phyloP scores from a whole-genome alignment of 2,329 filamentous ascomycete species.

The Fusarium staphyleae region DNA sequence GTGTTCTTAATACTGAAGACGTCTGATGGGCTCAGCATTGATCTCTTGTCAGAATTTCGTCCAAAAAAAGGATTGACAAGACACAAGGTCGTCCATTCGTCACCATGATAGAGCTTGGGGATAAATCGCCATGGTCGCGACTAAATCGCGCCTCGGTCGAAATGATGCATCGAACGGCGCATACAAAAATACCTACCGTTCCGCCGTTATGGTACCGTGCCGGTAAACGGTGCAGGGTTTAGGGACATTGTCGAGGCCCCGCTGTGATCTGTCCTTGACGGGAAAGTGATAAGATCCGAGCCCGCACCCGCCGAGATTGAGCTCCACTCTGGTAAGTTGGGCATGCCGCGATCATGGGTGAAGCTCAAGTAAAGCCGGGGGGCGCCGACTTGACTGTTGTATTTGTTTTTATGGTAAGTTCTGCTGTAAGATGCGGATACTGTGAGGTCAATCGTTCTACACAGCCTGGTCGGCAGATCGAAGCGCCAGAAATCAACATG shows the following conservation, averaged over 20 bases:
- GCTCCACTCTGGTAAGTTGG: conserved; percentile 6
- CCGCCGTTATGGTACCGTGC: conserved; percentile 8
- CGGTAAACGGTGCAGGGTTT: neutral
- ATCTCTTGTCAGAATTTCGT: no score
- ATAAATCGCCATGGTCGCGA: no score
- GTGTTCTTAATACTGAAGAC: no score
- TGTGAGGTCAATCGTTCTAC: no score
- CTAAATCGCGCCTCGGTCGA: no score
- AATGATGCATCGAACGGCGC: neutral
- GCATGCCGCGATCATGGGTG: neutral
- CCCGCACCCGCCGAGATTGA: conserved; percentile 4
- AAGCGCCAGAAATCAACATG: neutral
- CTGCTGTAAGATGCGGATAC: no score
- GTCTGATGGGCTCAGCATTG: no score
- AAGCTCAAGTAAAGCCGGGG: neutral
- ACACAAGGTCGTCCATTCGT: no score
- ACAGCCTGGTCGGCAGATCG: no score
- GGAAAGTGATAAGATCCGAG: conserved; percentile 13
- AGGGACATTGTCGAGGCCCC: neutral
- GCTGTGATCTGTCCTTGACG: neutral
- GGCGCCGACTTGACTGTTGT: neutral
- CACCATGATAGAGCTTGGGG: no score
- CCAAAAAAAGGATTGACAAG: no score
- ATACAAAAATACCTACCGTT: neutral
- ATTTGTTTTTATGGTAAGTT: no score